Evolutionary conservation across 169 alveolate genomes (phyloP).

Genomic region (Plasmodium ovale): DNA sequence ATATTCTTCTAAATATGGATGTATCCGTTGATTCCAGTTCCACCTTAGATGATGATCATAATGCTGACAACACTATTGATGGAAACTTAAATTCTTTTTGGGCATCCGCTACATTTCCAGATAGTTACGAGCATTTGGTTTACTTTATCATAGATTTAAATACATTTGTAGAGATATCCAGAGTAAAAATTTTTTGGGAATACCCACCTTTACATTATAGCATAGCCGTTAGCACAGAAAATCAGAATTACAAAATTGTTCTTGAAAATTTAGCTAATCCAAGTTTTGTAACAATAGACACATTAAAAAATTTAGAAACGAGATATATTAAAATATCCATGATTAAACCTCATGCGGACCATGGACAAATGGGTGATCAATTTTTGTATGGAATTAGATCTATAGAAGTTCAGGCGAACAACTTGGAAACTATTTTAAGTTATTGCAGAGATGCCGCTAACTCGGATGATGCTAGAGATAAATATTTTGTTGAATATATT

Average conservation of each 20-base stretch:
- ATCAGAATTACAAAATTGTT: slow-evolving; percentile 79
- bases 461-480: slow-evolving; percentile 92
- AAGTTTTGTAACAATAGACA: slow-evolving; percentile 82
- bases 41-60: slow-evolving; percentile 82
- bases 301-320: slow-evolving; percentile 84
- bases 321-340: slow-evolving; percentile 85
- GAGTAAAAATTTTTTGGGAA: slow-evolving; percentile 91
- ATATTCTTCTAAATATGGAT: slow-evolving; percentile 78
- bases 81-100: slow-evolving; percentile 90
- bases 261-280: slow-evolving; percentile 86
- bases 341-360: slow-evolving; percentile 90
- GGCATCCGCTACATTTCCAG: slow-evolving; percentile 91
- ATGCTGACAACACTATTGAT: slow-evolving; percentile 87
- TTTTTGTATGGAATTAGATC: slow-evolving; percentile 91
- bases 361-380: slow-evolving; percentile 87
- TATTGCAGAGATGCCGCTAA: slow-evolving; percentile 92
- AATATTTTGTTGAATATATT: slow-evolving; percentile 90
- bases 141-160: slow-evolving; percentile 84
- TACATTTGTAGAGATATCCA: slow-evolving; percentile 78
- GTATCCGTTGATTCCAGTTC: slow-evolving; percentile 77
- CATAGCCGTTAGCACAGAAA: slow-evolving; percentile 88
- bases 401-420: slow-evolving; percentile 87
- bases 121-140: slow-evolving; percentile 81
- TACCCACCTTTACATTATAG: slow-evolving; percentile 91
- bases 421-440: slow-evolving; percentile 86